A percentile compares a stretch with the other conserved stretches of the same genome.
Conservation (phyloP, 371 early-diverging fungal genomes). For the Haplosporangium sp. region DNA sequence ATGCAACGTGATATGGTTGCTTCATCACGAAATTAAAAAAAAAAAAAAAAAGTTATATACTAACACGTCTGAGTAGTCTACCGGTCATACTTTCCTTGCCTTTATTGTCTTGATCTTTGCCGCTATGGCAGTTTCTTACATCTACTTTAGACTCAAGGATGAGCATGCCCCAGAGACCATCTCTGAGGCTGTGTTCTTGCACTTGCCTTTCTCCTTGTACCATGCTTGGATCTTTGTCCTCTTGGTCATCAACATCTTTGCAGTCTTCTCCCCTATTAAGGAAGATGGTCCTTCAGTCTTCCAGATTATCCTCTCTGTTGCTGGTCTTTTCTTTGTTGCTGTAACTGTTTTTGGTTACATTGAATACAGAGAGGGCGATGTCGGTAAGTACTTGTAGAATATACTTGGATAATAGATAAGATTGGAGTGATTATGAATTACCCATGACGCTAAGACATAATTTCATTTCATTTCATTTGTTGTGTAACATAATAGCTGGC, state of each 20-base stretch:
- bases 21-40: background rate
- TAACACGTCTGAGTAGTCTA: slow-evolving; percentile 25
- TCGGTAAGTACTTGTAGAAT: slow-evolving; percentile 26
- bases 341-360: slow-evolving; percentile 74
- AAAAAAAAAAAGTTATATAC: too few species aligned
- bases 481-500: slow-evolving; percentile 43
- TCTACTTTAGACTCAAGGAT: slow-evolving; percentile 63
- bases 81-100: slow-evolving; percentile 56
- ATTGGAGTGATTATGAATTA: background rate
- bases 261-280: slow-evolving; percentile 63
- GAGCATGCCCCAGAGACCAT: slow-evolving; percentile 59
- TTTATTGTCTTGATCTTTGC: slow-evolving; percentile 58
- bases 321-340: slow-evolving; percentile 67
- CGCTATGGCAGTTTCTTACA: slow-evolving; percentile 56
- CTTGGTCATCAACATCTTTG: slow-evolving; percentile 71
- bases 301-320: slow-evolving; percentile 65
- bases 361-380: slow-evolving; percentile 78
- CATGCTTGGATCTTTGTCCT: slow-evolving; percentile 78
- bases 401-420: too few species aligned
- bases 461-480: background rate
- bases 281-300: slow-evolving; percentile 65
- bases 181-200: slow-evolving; percentile 71
- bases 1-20: background rate
- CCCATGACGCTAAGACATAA: background rate
- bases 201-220: slow-evolving; percentile 81